A percentile compares a stretch with the other conserved stretches of the same genome.
phyloP scores from a whole-genome alignment of 2,329 filamentous ascomycete species.

The Myriosclerotinia curreyana region DNA sequence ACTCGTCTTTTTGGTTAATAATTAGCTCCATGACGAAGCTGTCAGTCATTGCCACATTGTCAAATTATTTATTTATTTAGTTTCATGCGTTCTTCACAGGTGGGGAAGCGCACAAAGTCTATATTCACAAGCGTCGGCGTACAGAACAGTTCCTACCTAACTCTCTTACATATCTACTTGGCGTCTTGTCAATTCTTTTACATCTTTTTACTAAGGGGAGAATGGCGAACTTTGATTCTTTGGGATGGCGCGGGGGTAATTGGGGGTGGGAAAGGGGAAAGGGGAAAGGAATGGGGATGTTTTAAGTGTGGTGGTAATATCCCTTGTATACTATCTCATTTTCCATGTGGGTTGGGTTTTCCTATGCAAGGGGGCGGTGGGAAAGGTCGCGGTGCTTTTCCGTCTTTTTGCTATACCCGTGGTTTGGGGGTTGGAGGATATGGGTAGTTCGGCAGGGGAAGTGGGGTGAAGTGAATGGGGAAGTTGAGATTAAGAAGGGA shows the following conservation, averaged over 20 bases:
- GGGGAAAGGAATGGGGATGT: not conserved
- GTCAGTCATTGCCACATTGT: conserved; percentile 12
- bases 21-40: not conserved
- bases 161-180: conserved; percentile 4
- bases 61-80: conserved; percentile 7
- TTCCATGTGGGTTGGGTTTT: not conserved
- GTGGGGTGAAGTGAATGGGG: too few species aligned
- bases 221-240: conserved; percentile 15
- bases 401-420: conserved; percentile 14
- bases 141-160: conserved; percentile 11
- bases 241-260: not conserved
- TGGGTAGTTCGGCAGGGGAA: not conserved
- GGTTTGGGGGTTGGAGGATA: conserved; percentile 1
- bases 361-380: not conserved
- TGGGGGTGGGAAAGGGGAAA: not conserved
- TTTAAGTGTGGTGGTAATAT: conserved; percentile 15
- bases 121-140: conserved; percentile 16
- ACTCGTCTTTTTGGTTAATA: not conserved
- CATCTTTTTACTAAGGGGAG: not conserved
- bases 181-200: conserved; percentile 2
- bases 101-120: conserved; percentile 8
- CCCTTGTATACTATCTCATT: conserved; percentile 17
- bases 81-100: conserved; percentile 10
- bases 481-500: not conserved
- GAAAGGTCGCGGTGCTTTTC: conserved; percentile 1